Evolutionary conservation across 1,139 yeast genomes (phyloP).

Genomic region (Entelexis sorbosivorans): DNA sequence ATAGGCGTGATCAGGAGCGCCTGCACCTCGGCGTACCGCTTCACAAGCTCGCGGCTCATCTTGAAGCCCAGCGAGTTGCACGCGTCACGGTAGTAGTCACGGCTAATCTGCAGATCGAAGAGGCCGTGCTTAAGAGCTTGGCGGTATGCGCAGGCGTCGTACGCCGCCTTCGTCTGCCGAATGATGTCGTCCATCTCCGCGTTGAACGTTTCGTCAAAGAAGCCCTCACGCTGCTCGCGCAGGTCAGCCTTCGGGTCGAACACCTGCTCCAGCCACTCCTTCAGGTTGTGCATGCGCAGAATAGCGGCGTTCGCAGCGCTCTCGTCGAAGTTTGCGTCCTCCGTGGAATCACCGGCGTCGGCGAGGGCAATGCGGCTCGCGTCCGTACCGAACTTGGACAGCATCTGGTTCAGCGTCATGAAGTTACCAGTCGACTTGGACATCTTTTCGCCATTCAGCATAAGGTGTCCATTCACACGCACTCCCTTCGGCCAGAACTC

Average conservation of each 20-base stretch:
- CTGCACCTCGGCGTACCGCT: slow-evolving; percentile 76
- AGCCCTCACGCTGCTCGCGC: slow-evolving; percentile 37
- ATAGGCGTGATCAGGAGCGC: slow-evolving; percentile 77
- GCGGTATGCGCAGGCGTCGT: slow-evolving; percentile 67
- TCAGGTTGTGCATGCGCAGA: slow-evolving; percentile 78
- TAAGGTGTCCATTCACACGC: slow-evolving; percentile 89
- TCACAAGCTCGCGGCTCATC: slow-evolving; percentile 76
- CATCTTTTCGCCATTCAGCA: slow-evolving; percentile 95
- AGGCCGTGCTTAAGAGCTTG: slow-evolving; percentile 81
- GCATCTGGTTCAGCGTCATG: slow-evolving; percentile 76
- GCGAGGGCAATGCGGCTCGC: slow-evolving; percentile 96
- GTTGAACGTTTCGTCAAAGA: slow-evolving; percentile 82
- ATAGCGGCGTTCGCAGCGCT: slow-evolving; percentile 95
- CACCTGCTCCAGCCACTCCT: slow-evolving; percentile 88
- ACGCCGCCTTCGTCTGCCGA: slow-evolving; percentile 59
- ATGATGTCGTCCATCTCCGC: slow-evolving; percentile 84
- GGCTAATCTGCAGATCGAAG: slow-evolving; percentile 86
- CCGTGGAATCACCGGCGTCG: slow-evolving; percentile 95
- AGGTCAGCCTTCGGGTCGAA: slow-evolving; percentile 38
- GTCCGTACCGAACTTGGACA: slow-evolving; percentile 90
- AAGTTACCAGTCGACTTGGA: slow-evolving; percentile 96
- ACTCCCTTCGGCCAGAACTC: slow-evolving; percentile 88
- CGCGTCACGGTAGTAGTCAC: slow-evolving; percentile 91
- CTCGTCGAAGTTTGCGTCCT: slow-evolving; percentile 97
- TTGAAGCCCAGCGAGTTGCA: slow-evolving; percentile 42